phyloP scores from a whole-genome alignment of 495 filamentous ascomycete species.

The Tetracladium setigerum region DNA sequence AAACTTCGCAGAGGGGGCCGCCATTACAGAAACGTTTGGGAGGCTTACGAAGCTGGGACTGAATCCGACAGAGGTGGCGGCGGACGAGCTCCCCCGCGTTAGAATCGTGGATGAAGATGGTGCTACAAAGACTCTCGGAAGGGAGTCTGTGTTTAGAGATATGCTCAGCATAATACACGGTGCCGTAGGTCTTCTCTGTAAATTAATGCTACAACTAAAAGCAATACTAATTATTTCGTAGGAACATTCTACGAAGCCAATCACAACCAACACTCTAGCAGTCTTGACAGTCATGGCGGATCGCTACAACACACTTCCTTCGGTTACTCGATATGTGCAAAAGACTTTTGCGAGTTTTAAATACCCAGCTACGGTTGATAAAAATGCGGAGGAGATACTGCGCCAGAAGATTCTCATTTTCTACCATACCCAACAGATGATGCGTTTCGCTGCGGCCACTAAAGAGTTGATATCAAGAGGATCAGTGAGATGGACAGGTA shows the following conservation, averaged over 20 bases:
- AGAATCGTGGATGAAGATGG: constrained; percentile 51
- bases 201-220: background rate
- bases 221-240: constrained; percentile 18
- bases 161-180: constrained; percentile 52
- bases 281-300: constrained; percentile 62
- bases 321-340: constrained; percentile 40
- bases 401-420: constrained; percentile 59
- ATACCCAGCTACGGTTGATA: constrained; percentile 36
- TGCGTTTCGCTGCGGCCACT: constrained; percentile 44
- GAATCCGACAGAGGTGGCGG: constrained; percentile 37
- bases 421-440: constrained; percentile 46
- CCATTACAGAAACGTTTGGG: constrained; percentile 34
- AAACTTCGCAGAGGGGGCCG: constrained; percentile 42
- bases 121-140: constrained; percentile 42
- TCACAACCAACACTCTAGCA: constrained; percentile 45
- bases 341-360: constrained; percentile 25
- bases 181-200: constrained; percentile 13
- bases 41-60: constrained; percentile 30
- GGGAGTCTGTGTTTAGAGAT: constrained; percentile 42
- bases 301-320: constrained; percentile 47
- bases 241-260: constrained; percentile 10
- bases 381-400: constrained; percentile 42
- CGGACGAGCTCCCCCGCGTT: constrained; percentile 43
- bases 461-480: constrained; percentile 58
- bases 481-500: constrained; percentile 51